phyloP scores from a whole-genome alignment of 2,329 filamentous ascomycete species.

The Cadophora gregata region DNA sequence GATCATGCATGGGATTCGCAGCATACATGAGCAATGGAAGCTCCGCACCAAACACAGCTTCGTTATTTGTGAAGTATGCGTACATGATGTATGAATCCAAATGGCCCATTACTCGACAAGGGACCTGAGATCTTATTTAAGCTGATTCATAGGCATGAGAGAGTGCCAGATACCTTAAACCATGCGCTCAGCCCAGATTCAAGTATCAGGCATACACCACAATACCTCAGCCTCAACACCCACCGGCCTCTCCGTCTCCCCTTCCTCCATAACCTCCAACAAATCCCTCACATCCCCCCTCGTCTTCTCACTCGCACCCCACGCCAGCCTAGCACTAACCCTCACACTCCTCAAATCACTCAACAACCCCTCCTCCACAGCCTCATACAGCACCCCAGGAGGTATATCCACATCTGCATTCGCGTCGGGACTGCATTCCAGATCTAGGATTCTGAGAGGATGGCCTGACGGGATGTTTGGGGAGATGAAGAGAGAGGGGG shows the following conservation, averaged over 20 bases:
- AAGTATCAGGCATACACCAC: constrained; percentile 26
- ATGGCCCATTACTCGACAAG: not conserved
- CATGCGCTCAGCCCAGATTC: not conserved
- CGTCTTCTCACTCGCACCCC: constrained; percentile 37
- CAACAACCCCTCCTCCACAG: constrained; percentile 39
- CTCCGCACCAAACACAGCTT: not conserved
- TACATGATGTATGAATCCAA: not conserved
- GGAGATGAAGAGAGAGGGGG: constrained; percentile 35
- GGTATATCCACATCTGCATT: constrained; percentile 38
- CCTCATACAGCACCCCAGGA: constrained; percentile 37
- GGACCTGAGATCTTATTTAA: too few relatives aligned
- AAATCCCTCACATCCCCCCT: constrained; percentile 39
- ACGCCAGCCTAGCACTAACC: constrained; percentile 42
- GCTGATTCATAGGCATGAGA: not conserved
- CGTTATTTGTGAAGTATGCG: constrained; percentile 12
- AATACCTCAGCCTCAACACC: constrained; percentile 39
- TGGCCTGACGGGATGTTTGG: constrained; percentile 29
- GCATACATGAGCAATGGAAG: not conserved
- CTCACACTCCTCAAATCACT: constrained; percentile 42
- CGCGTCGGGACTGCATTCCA: constrained; percentile 42
- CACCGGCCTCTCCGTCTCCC: constrained; percentile 39
- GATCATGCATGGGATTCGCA: not conserved
- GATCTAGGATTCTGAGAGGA: constrained; percentile 42
- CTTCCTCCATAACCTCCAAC: constrained; percentile 39
- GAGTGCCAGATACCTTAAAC: not conserved